Evolutionary conservation across 179 eudicot species (phyloP), one percentile per base, ranked within the genome.

Genomic region (Vitellaria paradoxa): DNA sequence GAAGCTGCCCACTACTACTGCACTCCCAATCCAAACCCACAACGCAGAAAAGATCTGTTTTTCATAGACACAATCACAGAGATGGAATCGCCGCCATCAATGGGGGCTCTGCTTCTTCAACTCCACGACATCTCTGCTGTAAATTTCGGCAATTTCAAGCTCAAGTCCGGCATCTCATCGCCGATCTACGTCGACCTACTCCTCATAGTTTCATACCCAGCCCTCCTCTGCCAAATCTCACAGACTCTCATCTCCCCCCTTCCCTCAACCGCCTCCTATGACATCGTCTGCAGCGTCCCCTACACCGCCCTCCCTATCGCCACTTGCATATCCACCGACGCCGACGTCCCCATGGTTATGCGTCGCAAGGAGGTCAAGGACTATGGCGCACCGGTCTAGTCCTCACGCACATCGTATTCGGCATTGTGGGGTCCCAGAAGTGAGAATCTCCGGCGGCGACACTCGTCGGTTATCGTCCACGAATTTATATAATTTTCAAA

Each of bases 131-230:
- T 94, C 77, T 83, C 97, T 49, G 97, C 98, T 70, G 93, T 94
- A 56, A 94, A 94, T 82, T 94, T 94, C 88, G 98, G 94, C 64
- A 79, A 73, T 81, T 94, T 94, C 89, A 94, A 86, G 82, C 89
- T 93, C 18, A 94, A 94, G 72, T 93, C 97, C 72, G 94, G 97
- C 81, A 90, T 93, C 11, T 73, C 84, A 55, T 94, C 97, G 46
- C 97, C 97, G 0, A 87, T 95, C 79, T 93, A 95, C 94, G 90
- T 95, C 10, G 99, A 93, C 88, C 97, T 93, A 76, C 97, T 97
- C 63, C 87, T 93, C 57, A 93, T 93, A 68, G 92, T 95, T 53
- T 95, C 97, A 7, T 90, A 85, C 88, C 97, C 97, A 0, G 37
- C 86, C 21, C 94, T 95, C 80, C 93, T 91, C 78, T 72, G 79